Percentiles rank a stretch among this genome's conserved stretches.
Conservation (phyloP, 768 basidiomycete genomes). For the Panus rudis region DNA sequence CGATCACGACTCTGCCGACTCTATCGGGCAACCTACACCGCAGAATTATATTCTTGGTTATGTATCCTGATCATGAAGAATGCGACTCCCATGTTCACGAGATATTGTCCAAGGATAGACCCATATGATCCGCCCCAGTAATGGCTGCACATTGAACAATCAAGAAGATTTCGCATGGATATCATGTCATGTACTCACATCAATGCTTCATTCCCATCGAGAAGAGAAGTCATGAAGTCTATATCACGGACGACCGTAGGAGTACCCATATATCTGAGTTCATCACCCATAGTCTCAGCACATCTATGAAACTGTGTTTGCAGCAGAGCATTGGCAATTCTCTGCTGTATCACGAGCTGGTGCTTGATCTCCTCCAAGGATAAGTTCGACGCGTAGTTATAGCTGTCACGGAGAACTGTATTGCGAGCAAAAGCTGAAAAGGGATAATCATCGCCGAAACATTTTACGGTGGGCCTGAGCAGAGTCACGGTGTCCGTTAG, state of each 20-base stretch:
- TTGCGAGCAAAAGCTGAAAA: slow-evolving; percentile 20
- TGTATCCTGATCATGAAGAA: no score
- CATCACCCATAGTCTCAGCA: slow-evolving; percentile 21
- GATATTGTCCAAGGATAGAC: slow-evolving; percentile 24
- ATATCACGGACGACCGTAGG: slow-evolving; percentile 27
- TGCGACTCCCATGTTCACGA: slow-evolving; percentile 26
- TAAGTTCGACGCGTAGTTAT: slow-evolving; percentile 19
- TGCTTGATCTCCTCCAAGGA: slow-evolving; percentile 13
- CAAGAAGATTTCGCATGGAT: not conserved
- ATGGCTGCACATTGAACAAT: slow-evolving; percentile 12
- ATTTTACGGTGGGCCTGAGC: slow-evolving; percentile 19
- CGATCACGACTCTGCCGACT: slow-evolving; percentile 23
- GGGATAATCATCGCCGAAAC: slow-evolving; percentile 17
- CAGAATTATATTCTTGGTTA: no score
- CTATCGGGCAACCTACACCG: slow-evolving; percentile 23
- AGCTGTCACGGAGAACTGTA: slow-evolving; percentile 20
- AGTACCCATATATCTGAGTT: slow-evolving; percentile 25
- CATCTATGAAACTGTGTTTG: slow-evolving; percentile 22
- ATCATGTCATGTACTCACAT: slow-evolving; percentile 9
- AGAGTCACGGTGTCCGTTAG: not conserved
- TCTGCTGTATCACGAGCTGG: slow-evolving; percentile 16
- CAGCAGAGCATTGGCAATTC: slow-evolving; percentile 16
- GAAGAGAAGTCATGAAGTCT: slow-evolving; percentile 19
- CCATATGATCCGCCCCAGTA: slow-evolving; percentile 28
- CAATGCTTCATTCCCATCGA: slow-evolving; percentile 22